phyloP scores from a whole-genome alignment of 108 stramenopile genomes.

The Fragilariopsis cylindrus region DNA sequence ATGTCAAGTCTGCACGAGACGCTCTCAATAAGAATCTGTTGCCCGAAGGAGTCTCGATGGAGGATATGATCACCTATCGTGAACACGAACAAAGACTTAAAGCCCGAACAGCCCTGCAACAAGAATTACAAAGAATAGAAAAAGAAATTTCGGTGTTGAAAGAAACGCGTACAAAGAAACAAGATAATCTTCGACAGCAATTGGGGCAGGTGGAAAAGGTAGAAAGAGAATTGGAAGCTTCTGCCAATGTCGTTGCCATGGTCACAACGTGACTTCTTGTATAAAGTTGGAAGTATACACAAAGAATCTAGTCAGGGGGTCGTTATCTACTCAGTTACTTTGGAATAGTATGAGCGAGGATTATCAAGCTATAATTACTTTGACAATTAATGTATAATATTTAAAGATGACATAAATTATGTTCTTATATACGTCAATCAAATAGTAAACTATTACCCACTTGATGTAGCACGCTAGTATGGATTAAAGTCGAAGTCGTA shows the following conservation, averaged over 20 bases:
- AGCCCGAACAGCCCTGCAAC: slow-evolving; percentile 6
- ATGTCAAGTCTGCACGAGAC: slow-evolving; percentile 26
- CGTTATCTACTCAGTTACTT: background rate
- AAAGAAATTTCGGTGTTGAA: slow-evolving; percentile 20
- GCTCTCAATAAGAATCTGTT: slow-evolving; percentile 22
- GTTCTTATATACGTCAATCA: too few relatives aligned
- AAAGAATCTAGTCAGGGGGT: background rate
- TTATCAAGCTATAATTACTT: background rate
- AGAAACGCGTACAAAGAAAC: background rate
- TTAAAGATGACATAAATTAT: too few relatives aligned
- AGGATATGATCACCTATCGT: slow-evolving; percentile 27
- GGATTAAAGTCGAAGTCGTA: too few relatives aligned
- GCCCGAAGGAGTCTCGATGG: slow-evolving; percentile 31
- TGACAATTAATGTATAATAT: too few relatives aligned
- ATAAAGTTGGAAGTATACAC: background rate
- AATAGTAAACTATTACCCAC: too few relatives aligned
- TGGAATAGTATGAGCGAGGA: background rate
- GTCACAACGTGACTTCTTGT: slow-evolving; percentile 14
- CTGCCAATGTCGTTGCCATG: slow-evolving; percentile 47
- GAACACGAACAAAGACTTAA: slow-evolving; percentile 8
- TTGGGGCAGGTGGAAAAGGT: slow-evolving; percentile 16
- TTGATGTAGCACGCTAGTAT: too few relatives aligned
- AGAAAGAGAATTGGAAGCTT: slow-evolving; percentile 20
- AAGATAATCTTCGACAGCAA: slow-evolving; percentile 10
- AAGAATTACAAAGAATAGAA: slow-evolving; percentile 16